Base-by-base conservation (phyloP, 176 grass and related monocot species). In the Alloteropsis semialata region DNA sequence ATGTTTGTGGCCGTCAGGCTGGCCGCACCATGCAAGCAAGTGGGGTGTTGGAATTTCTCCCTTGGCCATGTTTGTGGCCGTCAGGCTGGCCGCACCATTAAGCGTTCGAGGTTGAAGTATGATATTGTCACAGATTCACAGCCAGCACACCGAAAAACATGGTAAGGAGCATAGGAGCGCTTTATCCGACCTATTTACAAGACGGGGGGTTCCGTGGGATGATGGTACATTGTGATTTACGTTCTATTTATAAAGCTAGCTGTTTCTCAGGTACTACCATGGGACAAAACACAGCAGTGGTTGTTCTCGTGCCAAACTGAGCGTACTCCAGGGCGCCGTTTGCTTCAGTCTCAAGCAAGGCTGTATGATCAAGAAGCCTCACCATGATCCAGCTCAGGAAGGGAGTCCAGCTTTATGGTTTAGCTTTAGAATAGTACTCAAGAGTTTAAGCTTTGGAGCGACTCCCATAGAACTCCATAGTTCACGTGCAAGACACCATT, bases 101-200 rank as follows among this genome's bases (percentile, higher is more conserved):
- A 66, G 64, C 34, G n/a, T 5, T 43, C 12, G 19, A n/a, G 34
- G 12, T 37, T 24, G 32, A n/a, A 8, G 33, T 9, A 32, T 63
- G 28, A 37, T 15, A 6, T 15, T 17, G 64, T 53, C 42, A 69
- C 9, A 51, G 24, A 10, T 44, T 62, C 64, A 70, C 10, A 54
- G 27, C 70, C 41, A 18, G 55, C 49, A 55, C 67, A 39, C 17
- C 27, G 55, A 30, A 86, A 90, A 86, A 33, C 5, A 68, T 15
- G 10, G 18, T 42, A 42, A 69, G 68, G 9, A 78, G 33, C 51
- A 78, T 42, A 48, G 64, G 79, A 74, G 50, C 49, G 66, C 34
- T 74, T 84, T 87, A 87, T 75, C 59, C 75, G 49, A 69, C 83
- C 53, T 90, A 87, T 87, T 60, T 87, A 87, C 79, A 87, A 74